Evolutionary conservation across 768 basidiomycete genomes (phyloP), one percentile per base, ranked within the genome.

Genomic region (Lactarius quietus): DNA sequence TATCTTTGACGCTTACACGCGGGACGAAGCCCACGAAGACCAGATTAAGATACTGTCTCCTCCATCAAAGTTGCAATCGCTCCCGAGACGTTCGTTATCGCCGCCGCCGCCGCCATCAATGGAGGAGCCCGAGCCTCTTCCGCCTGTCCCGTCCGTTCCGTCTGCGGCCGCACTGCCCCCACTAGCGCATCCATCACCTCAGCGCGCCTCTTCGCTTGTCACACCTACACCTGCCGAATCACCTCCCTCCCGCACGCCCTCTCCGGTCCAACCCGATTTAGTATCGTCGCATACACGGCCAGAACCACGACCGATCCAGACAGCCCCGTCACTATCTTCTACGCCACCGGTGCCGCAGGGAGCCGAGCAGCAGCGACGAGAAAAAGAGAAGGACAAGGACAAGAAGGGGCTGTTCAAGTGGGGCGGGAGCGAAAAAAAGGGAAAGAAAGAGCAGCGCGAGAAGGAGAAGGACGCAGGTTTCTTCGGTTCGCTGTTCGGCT

Each of bases 401-500:
- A 77, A 78, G 57, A 90, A 87, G 77, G 89, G 86, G 70, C 69
- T 70, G 14, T 68, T 71, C 57, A 78, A 81, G 75, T 76, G 72
- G 76, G 82, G 73, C 70, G 79, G 76, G 63, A 78, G 75, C 67
- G 78, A 75, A 68, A 82, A 79, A 67, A 78, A 73, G 59, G 82
- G 84, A 70, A 83, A 82, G 73, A 82, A 84, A 67, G 79, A 80
- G 52, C 83, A 66, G 69, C 84, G 84, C 72, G 81, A 81, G 66
- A 81, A 82, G 68, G 87, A 89, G 72, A 87, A 87, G 74, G 88
- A 90, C n/a, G 78, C 84, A 23, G 83, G 93, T 2, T 97, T 98
- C 80, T 93, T 98, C 69, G 93, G 94, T 2, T 93, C 92, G 14
- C 80, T 98, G 4, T 98, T 98, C 74, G 87, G 93, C 28, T 82